Evolutionary conservation across 441 rosid species (phyloP).

Genomic region (Brassica balearica): DNA sequence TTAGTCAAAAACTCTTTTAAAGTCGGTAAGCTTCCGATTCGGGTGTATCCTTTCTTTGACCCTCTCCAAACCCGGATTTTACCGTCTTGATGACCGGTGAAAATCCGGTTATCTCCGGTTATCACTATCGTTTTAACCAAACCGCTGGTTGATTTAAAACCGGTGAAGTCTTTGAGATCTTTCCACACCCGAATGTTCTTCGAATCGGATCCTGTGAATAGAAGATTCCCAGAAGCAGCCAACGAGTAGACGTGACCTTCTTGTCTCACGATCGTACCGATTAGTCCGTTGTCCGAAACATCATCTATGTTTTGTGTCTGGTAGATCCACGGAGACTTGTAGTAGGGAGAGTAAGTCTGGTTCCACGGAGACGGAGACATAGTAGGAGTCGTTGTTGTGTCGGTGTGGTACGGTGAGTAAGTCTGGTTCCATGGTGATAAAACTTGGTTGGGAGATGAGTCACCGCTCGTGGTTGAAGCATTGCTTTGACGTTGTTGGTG

Average conservation of each 20-base stretch:
- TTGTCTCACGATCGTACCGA: conserved; percentile 60
- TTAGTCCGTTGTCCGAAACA: conserved; percentile 43
- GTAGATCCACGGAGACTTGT: conserved; percentile 73
- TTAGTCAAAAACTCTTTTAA: conserved; percentile 54
- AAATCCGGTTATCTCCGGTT: conserved; percentile 51
- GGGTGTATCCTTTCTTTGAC: conserved; percentile 45
- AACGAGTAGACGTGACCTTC: conserved; percentile 70
- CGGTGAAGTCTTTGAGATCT: conserved; percentile 57
- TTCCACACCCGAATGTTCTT: conserved; percentile 75
- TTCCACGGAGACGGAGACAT: conserved; percentile 58
- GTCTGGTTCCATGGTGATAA: conserved; percentile 52
- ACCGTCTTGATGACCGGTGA: conserved; percentile 77
- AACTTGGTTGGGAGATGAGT: conserved; percentile 48
- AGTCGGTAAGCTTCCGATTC: conserved; percentile 59
- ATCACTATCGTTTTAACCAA: conserved; percentile 63
- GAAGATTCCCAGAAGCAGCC: conserved; percentile 56
- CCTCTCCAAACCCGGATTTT: conserved; percentile 68
- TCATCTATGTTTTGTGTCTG: conserved; percentile 45
- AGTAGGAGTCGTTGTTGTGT: conserved; percentile 39
- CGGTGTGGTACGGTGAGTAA: conserved; percentile 46
- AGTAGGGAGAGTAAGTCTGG: conserved; percentile 60
- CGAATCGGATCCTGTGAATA: conserved; percentile 70
- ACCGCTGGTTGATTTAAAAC: conserved; percentile 68
- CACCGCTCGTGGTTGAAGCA: conserved; percentile 56
- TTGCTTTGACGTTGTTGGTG: conserved; percentile 41